A percentile compares a stretch with the other conserved stretches of the same genome.
phyloP scores from a whole-genome alignment of 2,329 filamentous ascomycete genomes.

The Sclerotinia borealis region DNA sequence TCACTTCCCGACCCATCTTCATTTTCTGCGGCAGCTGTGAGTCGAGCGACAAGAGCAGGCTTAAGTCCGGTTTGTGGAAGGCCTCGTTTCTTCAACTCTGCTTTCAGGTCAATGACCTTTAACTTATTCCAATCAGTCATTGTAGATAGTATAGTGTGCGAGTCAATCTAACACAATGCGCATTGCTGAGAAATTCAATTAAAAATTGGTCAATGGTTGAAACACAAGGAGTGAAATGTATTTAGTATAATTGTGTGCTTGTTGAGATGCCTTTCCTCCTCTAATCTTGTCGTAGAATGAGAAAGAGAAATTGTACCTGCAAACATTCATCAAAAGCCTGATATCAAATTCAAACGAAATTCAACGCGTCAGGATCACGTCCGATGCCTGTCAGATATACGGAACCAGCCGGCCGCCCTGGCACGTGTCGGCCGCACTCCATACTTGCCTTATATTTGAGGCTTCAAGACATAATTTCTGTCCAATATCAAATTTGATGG shows the following conservation, averaged over 20 bases:
- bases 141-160: background rate
- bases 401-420: background rate
- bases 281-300: background rate
- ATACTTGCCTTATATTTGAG: background rate
- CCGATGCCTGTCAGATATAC: background rate
- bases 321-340: slow-evolving; percentile 7
- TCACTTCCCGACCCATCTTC: slow-evolving; percentile 33
- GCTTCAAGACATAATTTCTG: no score
- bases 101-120: slow-evolving; percentile 70
- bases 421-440: no score
- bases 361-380: slow-evolving; percentile 12
- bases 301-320: background rate
- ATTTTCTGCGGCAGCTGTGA: slow-evolving; percentile 42
- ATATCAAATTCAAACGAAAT: slow-evolving; percentile 9
- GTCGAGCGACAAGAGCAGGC: slow-evolving; percentile 61
- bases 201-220: background rate
- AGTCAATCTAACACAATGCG: background rate
- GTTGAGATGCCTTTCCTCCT: background rate
- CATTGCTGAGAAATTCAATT: background rate
- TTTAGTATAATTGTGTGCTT: background rate
- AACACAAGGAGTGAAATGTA: background rate
- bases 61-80: slow-evolving; percentile 65
- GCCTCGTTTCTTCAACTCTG: slow-evolving; percentile 67
- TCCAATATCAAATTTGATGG: background rate
- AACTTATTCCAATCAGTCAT: slow-evolving; percentile 52